Base-by-base conservation (phyloP, 140 eudicot genomes). In the Artemisia princeps region DNA sequence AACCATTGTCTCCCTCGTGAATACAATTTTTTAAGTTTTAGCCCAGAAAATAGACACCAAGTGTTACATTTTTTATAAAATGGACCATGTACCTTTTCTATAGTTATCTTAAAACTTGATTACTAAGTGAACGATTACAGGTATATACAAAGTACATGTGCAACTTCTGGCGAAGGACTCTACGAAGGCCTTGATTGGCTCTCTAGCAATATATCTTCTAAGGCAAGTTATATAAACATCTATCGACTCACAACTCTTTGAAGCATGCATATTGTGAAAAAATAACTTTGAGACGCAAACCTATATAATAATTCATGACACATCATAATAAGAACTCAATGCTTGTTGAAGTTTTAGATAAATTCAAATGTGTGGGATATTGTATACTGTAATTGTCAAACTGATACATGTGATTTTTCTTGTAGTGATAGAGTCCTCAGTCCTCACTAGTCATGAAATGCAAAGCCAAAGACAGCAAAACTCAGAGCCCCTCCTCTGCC, bases 121-220 rank as follows among this genome's bases (percentile, higher is more conserved):
- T 13, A 14, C 6, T 59, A 24, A 59, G 37, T 2, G 12, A 7
- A 17, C 48, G 50, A 26, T 45, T 37, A 62, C 79, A 81, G 86
- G 86, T 77, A 81, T 70, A 66, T 81, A 58, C 82, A 81, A 65
- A 60, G 82, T 54, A 55, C 82, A 51, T 80, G 85, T 80, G 85
- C 85, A 26, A 80, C 85, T 10, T 80, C 85, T 46, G 82, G 82
- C 12, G 79, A 77, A 59, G 85, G 85, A 15, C 80, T 81, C 17
- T 77, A 81, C 20, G 85, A 81, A 72, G 82, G 85, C 17, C 79
- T 81, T 59, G 85, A 73, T 72, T 77, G 79, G 82, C 72, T 81
- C 23, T 76, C 77, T 1, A 73, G 17, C 77, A 81, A 81, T 65
- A 77, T 77, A 13, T 72, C 74, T 72, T 24, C 70, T 51, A 81